These are phyloP conservation scores for Pleurotus ostreatus DNA, from an alignment of 768 basidiomycete genomes.

Conservation along the genomic window DNA sequence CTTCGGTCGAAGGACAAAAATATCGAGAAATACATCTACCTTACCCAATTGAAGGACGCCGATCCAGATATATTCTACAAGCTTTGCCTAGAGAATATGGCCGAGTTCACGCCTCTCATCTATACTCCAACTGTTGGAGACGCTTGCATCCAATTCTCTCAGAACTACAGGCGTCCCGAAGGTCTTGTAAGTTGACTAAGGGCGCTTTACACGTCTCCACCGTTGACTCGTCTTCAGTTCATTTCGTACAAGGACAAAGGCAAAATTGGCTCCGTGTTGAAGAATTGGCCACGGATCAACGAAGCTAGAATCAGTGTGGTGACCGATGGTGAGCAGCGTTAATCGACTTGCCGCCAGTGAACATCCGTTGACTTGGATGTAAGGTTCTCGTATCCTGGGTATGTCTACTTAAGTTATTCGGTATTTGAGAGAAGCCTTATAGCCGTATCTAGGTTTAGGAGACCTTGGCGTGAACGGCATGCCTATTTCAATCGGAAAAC, in stretches of 20 bases:
- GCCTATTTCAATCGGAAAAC: conserved; percentile 90
- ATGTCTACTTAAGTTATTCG: conserved; percentile 26
- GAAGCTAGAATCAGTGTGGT: conserved; percentile 90
- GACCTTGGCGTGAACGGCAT: conserved; percentile 82
- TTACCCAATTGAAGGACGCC: conserved; percentile 68
- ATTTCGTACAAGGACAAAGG: conserved; percentile 84
- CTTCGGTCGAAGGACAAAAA: conserved; percentile 68
- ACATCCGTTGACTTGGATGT: conserved; percentile 17
- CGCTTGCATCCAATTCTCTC: conserved; percentile 80
- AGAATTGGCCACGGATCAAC: conserved; percentile 66
- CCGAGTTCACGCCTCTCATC: conserved; percentile 73
- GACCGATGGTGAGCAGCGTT: conserved; percentile 65
- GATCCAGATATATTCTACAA: conserved; percentile 77
- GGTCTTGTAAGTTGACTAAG: conserved; percentile 47
- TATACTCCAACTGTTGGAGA: conserved; percentile 94
- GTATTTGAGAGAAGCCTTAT: background rate
- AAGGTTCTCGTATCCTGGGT: conserved; percentile 85
- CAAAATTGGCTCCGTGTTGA: conserved; percentile 63
- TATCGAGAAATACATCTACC: conserved; percentile 85
- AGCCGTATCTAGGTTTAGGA: conserved; percentile 68
- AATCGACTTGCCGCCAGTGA: background rate
- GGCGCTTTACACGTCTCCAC: no score
- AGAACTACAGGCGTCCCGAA: conserved; percentile 72
- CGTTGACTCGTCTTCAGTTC: conserved; percentile 35
- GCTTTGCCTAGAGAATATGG: conserved; percentile 67